Evolutionary conservation across 192 early-diverging fungal genomes (phyloP).

Genomic region (Coemansia nantahalensis): DNA sequence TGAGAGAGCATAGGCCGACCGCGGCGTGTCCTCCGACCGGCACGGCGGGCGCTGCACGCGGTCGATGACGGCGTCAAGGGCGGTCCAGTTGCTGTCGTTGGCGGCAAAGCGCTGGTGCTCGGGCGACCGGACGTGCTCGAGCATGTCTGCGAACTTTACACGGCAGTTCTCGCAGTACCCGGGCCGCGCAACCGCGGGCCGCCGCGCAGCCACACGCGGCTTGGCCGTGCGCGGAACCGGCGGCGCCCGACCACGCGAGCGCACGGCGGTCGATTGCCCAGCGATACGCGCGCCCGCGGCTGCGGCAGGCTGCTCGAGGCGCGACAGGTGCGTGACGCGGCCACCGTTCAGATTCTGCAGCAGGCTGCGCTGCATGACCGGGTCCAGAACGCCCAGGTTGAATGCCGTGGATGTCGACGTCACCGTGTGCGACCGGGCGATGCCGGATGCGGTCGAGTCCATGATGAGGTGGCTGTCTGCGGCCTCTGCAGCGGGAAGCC

Average conservation of each 20-base stretch:
- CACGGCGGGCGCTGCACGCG: constrained; percentile 31
- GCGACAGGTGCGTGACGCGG: constrained; percentile 44
- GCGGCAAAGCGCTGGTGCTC: constrained; percentile 48
- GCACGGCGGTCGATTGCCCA: background rate
- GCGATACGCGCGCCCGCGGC: constrained; percentile 4
- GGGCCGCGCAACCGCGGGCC: constrained; percentile 31
- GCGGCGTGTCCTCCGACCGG: constrained; percentile 5
- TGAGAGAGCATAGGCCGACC: constrained; percentile 24
- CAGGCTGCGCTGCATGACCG: constrained; percentile 38
- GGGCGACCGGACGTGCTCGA: constrained; percentile 41
- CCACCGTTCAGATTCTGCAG: constrained; percentile 49
- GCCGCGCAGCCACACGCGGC: constrained; percentile 31
- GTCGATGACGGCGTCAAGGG: constrained; percentile 40
- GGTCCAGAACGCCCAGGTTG: constrained; percentile 27
- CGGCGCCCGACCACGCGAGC: constrained; percentile 21
- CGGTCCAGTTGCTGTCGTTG: constrained; percentile 46
- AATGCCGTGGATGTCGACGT: constrained; percentile 50
- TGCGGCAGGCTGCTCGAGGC: constrained; percentile 42
- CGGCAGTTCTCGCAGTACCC: constrained; percentile 56
- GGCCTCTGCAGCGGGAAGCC: background rate
- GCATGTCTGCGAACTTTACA: constrained; percentile 49
- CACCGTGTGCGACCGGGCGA: constrained; percentile 25
- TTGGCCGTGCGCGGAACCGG: constrained; percentile 43
- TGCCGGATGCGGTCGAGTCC: constrained; percentile 52
- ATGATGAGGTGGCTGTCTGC: constrained; percentile 10